Base-by-base conservation (phyloP, 805 yeast species). In the Zygoascus ofunaensis region DNA sequence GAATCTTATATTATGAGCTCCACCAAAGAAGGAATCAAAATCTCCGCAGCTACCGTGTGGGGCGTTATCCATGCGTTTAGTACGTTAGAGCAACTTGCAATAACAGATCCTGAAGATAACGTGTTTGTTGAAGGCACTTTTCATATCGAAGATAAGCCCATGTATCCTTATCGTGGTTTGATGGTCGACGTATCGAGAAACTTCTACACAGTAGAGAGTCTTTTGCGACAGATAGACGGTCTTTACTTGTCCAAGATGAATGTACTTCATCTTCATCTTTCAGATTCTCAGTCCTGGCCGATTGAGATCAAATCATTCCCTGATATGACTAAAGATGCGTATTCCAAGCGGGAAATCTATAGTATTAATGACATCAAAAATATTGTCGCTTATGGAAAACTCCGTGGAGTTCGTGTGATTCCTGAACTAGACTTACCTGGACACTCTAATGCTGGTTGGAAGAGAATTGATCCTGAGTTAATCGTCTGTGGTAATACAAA, bases 361-460 rank as follows among this genome's bases (percentile, higher is more conserved):
- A 43, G 61, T 2, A 51, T 51, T 12, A 44, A 50, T 2, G 67
- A 65, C 41, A 49, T 68, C 21, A 34, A 37, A 18, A 39, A 56
- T 10, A 44, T 66, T 7, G 58, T 68, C n/a, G 42, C 44, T 4
- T 65, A 64, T 54, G 70, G 66, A 3, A 40, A 43, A 18, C 50
- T 35, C 2, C 51, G 65, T 39, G 72, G 71, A 12, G 63, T 67
- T 7, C 53, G 72, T 47, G 55, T 68, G 18, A 50, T 67, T 21
- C 71, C 72, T 4, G 72, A 68, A 48, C 43, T 68, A 24, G 72
- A 68, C 46, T 43, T 62, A 51, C 71, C 71, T 2, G 71, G 69
- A 1, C 72, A 68, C 49, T 55, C 69, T 10, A 49, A 60, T 17
- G 61, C 69, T 5, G 72, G 72, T 0, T 68, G 66, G 66, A 47